Base-by-base conservation (phyloP, 352 stramenopile genomes). In the Pythium guiyangense region DNA sequence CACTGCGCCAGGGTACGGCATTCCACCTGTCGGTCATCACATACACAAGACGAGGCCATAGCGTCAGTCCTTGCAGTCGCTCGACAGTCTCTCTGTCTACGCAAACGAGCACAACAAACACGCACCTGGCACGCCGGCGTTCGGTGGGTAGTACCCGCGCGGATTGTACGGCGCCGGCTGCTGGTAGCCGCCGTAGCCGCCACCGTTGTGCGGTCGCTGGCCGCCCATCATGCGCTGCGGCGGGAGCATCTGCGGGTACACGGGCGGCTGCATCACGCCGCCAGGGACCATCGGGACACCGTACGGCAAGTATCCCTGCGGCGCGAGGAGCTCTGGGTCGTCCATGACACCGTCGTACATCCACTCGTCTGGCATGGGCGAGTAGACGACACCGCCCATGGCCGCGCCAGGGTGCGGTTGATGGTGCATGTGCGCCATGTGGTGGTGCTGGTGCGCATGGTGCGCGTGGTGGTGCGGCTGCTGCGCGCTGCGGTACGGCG, bases 361-460 rank as follows among this genome's bases (percentile, higher is more conserved):
- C 82, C 82, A 94, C 47, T 91, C 83, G 14, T 92, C 77, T 26
- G 77, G 78, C 46, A 68, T 67, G n/a, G 67, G 73, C 29, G 66
- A 46, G 55, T 86, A 86, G 4, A 77, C 60, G 62, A 86, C 73
- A 0, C 67, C 64, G 12, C 22, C 64, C 67, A 69, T 27, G 69
- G 62, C 3, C 74, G 71, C 58, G 67, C 54, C 49, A 58, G 71
- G 63, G 43, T 76, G 68, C 29, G 59, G 58, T 40, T 65, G 68
- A 15, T 67, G 68, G 20, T 65, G 65, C 31, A 71, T 72, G 25
- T 61, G 58, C 20, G 42, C 51, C 50, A 59, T 59, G 46, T 64
- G 58, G 17, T 63, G 57, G 1, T 50, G 47, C 27, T 63, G 42
- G 49, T 60, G 54, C 15, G 52, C 45, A 4, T 59, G 54, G 5